Conservation (phyloP, 2,329 filamentous ascomycete species). For the Sporothrix mexicana region DNA sequence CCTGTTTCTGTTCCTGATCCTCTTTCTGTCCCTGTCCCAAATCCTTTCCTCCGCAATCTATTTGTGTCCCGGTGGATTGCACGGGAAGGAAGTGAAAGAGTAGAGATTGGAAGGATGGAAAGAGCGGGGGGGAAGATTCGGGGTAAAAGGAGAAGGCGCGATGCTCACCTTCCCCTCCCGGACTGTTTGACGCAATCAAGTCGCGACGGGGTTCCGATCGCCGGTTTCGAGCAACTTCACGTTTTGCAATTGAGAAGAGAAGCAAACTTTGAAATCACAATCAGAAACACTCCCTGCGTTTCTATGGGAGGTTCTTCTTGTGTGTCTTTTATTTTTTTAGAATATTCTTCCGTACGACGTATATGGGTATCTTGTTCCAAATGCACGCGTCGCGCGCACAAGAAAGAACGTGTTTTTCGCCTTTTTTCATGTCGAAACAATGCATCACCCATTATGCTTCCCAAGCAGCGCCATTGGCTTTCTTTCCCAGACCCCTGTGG, state of each 20-base stretch:
- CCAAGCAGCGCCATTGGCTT: slow-evolving; percentile 9
- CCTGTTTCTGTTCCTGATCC: neutral
- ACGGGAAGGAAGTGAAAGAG: neutral
- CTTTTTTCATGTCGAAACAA: neutral
- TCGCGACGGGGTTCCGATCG: neutral
- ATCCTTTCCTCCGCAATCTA: neutral
- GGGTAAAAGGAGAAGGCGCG: no score
- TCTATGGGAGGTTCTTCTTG: neutral
- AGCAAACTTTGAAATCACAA: neutral
- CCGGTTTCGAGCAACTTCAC: neutral
- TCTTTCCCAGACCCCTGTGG: slow-evolving; percentile 6
- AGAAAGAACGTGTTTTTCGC: neutral
- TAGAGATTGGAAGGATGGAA: neutral
- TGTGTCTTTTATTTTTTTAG: slow-evolving; percentile 1
- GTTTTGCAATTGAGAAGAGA: neutral
- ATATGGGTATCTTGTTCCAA: slow-evolving; percentile 19
- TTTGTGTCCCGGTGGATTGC: neutral
- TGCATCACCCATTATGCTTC: neutral
- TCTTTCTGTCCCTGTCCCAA: neutral
- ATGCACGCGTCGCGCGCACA: neutral
- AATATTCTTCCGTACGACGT: neutral
- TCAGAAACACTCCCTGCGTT: slow-evolving; percentile 1
- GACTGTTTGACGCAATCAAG: neutral
- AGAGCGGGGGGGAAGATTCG: neutral
- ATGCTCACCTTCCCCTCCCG: slow-evolving; percentile 3